These are phyloP conservation scores for Didymella glomerata DNA, from an alignment of 2,329 filamentous ascomycete species.

Conservation along the genomic window DNA sequence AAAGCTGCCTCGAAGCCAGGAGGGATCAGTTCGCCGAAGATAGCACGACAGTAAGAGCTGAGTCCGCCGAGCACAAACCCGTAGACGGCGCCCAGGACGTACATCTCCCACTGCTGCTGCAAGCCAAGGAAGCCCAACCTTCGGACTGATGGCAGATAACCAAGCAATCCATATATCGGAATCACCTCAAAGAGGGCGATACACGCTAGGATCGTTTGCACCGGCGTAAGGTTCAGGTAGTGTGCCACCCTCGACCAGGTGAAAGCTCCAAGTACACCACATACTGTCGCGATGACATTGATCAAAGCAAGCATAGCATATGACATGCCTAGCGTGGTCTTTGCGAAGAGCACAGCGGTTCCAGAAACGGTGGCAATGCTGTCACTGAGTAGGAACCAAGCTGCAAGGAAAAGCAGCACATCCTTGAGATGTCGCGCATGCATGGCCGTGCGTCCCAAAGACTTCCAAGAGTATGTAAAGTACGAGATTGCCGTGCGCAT, in stretches of 20 bases:
- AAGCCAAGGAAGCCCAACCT: conserved; percentile 80
- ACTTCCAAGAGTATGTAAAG: conserved; percentile 83
- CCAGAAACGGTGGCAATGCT: conserved; percentile 94
- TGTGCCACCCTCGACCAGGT: conserved; percentile 84
- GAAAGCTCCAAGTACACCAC: conserved; percentile 87
- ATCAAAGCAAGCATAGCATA: conserved; percentile 89
- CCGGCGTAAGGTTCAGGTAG: conserved; percentile 73
- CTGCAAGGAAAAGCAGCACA: conserved; percentile 79
- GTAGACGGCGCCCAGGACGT: conserved; percentile 87
- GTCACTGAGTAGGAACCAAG: conserved; percentile 95
- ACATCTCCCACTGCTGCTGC: conserved; percentile 98
- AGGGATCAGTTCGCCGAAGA: conserved; percentile 93
- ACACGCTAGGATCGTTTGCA: conserved; percentile 91
- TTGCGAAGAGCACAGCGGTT: conserved; percentile 94
- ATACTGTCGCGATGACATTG: conserved; percentile 87
- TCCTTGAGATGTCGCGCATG: conserved; percentile 77
- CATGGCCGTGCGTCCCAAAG: conserved; percentile 79
- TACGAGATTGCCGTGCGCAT: conserved; percentile 71
- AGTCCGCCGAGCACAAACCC: conserved; percentile 94
- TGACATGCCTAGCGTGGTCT: conserved; percentile 89
- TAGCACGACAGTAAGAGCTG: conserved; percentile 87
- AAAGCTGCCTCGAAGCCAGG: conserved; percentile 95
- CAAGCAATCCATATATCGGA: conserved; percentile 87
- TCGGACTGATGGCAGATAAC: conserved; percentile 82
- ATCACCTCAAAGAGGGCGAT: conserved; percentile 92